phyloP scores from a whole-genome alignment of 768 basidiomycete genomes.

The Kwoniella bestiolae region DNA sequence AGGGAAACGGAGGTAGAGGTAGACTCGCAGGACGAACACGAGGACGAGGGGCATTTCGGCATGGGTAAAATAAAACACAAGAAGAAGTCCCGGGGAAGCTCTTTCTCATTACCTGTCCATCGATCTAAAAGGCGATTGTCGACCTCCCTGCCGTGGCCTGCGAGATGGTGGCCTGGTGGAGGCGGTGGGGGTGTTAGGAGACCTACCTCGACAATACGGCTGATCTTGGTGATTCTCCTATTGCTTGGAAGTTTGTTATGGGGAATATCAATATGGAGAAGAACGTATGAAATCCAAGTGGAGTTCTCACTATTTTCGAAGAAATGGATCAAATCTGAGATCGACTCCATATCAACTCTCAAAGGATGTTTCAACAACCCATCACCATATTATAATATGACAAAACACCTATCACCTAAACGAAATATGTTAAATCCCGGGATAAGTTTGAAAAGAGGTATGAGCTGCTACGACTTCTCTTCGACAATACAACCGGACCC shows the following conservation, averaged over 20 bases:
- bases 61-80: background rate
- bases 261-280: conserved; percentile 60
- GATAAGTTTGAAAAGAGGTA: conserved; percentile 72
- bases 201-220: background rate
- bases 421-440: conserved; percentile 78
- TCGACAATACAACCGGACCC: conserved; percentile 67
- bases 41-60: background rate
- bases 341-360: conserved; percentile 69
- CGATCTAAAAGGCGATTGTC: conserved; percentile 23
- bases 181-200: too few species aligned
- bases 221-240: conserved; percentile 1
- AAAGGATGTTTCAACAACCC: conserved; percentile 45
- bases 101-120: conserved; percentile 45
- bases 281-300: conserved; percentile 71
- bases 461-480: conserved; percentile 93
- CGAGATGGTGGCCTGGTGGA: conserved; percentile 21
- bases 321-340: conserved; percentile 73
- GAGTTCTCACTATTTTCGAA: conserved; percentile 80
- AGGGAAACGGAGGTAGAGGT: conserved; percentile 27
- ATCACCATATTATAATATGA: conserved; percentile 49
- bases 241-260: conserved; percentile 25
- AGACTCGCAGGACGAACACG: conserved; percentile 33
- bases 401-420: conserved; percentile 61
- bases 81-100: conserved; percentile 34
- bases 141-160: conserved; percentile 13